A percentile compares a stretch with the other conserved stretches of the same genome.
Evolutionary conservation across 108 stramenopile genomes (phyloP).

Genomic region (Cyclotella cryptica): DNA sequence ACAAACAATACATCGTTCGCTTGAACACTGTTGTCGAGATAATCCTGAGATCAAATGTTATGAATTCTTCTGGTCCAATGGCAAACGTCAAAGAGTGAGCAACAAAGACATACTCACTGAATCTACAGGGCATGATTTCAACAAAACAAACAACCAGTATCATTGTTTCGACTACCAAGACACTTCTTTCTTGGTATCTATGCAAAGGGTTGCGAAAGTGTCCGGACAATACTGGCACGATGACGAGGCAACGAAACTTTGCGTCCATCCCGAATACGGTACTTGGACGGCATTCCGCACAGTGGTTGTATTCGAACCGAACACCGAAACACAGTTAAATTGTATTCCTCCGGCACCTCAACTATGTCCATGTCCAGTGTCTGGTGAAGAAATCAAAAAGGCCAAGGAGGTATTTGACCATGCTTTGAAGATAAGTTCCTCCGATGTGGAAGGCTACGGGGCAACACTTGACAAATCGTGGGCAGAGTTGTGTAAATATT

Average conservation of each 20-base stretch:
- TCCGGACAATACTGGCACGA: constrained; percentile 60
- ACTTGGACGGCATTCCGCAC: constrained; percentile 66
- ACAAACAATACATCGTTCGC: constrained; percentile 5
- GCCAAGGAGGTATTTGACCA: constrained; percentile 47
- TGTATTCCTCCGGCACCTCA: constrained; percentile 26
- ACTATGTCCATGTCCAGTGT: constrained; percentile 41
- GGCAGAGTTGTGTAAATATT: constrained; percentile 40
- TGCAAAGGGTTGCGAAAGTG: constrained; percentile 57
- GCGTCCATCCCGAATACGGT: constrained; percentile 58
- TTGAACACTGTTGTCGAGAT: not conserved
- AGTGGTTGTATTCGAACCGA: constrained; percentile 45
- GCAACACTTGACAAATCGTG: constrained; percentile 34
- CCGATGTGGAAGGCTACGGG: constrained; percentile 33
- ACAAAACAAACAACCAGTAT: constrained; percentile 8
- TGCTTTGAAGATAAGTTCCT: constrained; percentile 25
- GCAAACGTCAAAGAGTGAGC: constrained; percentile 18
- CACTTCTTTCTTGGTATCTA: constrained; percentile 53
- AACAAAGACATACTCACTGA: constrained; percentile 8
- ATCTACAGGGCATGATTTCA: not conserved
- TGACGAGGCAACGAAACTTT: constrained; percentile 52
- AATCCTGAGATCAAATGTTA: constrained; percentile 23
- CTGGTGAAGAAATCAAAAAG: constrained; percentile 30
- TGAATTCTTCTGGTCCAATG: constrained; percentile 53
- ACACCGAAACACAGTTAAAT: not conserved
- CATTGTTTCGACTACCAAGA: constrained; percentile 29